Base-by-base conservation (phyloP, 306 rosid species). In the Casuarina glauca region DNA sequence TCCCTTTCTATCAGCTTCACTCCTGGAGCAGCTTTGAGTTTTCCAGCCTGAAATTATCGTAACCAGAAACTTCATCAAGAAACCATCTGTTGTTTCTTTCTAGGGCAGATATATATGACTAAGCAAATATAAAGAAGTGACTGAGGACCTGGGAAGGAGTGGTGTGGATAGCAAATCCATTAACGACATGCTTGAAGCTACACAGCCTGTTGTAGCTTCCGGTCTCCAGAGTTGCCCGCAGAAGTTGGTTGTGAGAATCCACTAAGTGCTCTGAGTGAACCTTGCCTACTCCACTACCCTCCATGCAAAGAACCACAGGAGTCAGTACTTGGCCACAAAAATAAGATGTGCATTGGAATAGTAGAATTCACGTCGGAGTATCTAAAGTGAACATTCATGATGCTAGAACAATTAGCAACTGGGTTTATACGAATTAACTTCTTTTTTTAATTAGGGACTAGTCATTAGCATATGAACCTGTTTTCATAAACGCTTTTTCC, bases 151-250 rank as follows among this genome's bases (percentile, higher is more conserved):
- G 92, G 10, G 97, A 93, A 81, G 87, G 87, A n/a, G 88, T 89
- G 70, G 96, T 88, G 82, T 89, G 90, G 36, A 95, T 81, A 13
- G 99, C 82, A 63, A 93, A 93, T 39, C 97, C 99, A 71, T 90
- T 95, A 38, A 90, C 62, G 5, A 87, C 45, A 81, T 95, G 91
- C 71, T 85, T 88, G 85, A 82, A 95, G 80, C 96, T 91, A 75
- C 86, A 82, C 49, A 95, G 91, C 88, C 88, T 93, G 36, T 4
- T 84, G 88, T 92, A 95, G 70, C 83, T 88, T 87, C 88, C 98
- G 1, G 17, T 81, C 81, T 91, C 88, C 3, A 95, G 67, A 6
- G 79, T 74, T n/a, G 39, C 87, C 57, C 80, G 80, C 9, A 93
- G 90, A 84, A 95, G 75, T 69, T 77, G 80, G 50, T 93, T 88